Evolutionary conservation across 169 alveolate genomes (phyloP).

Genomic region (Plasmodium coatneyi): DNA sequence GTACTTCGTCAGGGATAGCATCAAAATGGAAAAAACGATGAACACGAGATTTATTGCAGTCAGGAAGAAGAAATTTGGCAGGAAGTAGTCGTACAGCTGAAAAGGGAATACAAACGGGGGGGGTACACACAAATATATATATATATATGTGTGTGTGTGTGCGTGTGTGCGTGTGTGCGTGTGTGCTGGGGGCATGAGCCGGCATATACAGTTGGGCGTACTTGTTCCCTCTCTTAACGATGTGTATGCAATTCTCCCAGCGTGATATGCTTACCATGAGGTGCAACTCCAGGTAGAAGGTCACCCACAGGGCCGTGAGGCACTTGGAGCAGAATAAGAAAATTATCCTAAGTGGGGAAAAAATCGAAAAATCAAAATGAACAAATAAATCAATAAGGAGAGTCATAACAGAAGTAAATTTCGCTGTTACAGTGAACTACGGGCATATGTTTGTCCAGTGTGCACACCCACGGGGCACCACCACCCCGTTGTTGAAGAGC

Average conservation of each 20-base stretch:
- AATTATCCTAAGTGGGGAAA: slow-evolving; percentile 8
- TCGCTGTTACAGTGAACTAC: neutral
- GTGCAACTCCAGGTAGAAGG: slow-evolving; percentile 23
- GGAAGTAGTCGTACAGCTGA: slow-evolving; percentile 57
- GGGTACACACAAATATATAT: neutral
- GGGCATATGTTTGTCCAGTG: neutral
- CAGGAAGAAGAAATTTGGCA: slow-evolving; percentile 34
- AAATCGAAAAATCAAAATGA: neutral
- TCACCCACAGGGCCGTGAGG: slow-evolving; percentile 20
- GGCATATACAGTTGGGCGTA: neutral
- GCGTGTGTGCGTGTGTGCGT: neutral
- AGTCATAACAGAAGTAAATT: neutral
- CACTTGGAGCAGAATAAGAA: slow-evolving; percentile 25
- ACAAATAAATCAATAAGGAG: neutral
- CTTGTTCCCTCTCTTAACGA: neutral
- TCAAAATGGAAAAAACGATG: neutral
- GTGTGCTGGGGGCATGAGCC: neutral
- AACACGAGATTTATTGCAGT: neutral
- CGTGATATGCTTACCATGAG: slow-evolving; percentile 22
- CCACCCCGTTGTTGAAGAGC: neutral
- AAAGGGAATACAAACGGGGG: slow-evolving; percentile 5
- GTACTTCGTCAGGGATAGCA: slow-evolving; percentile 20
- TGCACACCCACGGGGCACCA: neutral
- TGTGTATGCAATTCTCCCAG: neutral
- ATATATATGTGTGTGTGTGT: neutral